phyloP scores from a whole-genome alignment of 106 monocot species.

The Amphibolis antarctica region DNA sequence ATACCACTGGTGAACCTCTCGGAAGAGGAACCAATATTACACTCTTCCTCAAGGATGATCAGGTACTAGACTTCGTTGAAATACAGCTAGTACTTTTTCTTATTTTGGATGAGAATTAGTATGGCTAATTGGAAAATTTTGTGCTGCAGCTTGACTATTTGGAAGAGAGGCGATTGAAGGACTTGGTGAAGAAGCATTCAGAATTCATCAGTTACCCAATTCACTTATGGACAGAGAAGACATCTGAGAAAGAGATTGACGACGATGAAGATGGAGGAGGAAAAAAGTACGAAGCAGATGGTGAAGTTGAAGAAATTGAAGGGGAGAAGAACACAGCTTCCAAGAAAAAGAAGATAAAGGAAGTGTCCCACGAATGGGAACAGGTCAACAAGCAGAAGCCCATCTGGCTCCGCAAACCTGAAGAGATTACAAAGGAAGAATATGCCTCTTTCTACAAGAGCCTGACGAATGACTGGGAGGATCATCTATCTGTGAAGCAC shows the following conservation, averaged over 20 bases:
- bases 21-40: slow-evolving; percentile 19
- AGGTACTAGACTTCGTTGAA: too few relatives aligned
- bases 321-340: slow-evolving; percentile 16
- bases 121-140: too few relatives aligned
- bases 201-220: slow-evolving; percentile 34
- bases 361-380: slow-evolving; percentile 11
- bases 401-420: slow-evolving; percentile 20
- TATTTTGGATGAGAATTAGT: too few relatives aligned
- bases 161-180: slow-evolving; percentile 16
- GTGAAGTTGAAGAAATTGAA: slow-evolving; percentile 14
- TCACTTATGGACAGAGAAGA: slow-evolving; percentile 26
- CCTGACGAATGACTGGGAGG: slow-evolving; percentile 22
- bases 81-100: too few relatives aligned
- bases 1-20: slow-evolving; percentile 1
- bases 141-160: slow-evolving; percentile 9
- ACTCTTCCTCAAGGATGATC: slow-evolving; percentile 16
- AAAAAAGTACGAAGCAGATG: slow-evolving; percentile 12
- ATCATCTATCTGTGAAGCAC: slow-evolving; percentile 18
- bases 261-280: slow-evolving; percentile 30
- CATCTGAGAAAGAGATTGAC: slow-evolving; percentile 26
- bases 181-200: slow-evolving; percentile 21
- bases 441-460: slow-evolving; percentile 23
- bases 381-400: slow-evolving; percentile 23
- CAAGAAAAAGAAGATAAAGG: slow-evolving; percentile 26
- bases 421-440: slow-evolving; percentile 20